phyloP scores from a whole-genome alignment of 805 yeast genomes.

The Pichia kluyveri region DNA sequence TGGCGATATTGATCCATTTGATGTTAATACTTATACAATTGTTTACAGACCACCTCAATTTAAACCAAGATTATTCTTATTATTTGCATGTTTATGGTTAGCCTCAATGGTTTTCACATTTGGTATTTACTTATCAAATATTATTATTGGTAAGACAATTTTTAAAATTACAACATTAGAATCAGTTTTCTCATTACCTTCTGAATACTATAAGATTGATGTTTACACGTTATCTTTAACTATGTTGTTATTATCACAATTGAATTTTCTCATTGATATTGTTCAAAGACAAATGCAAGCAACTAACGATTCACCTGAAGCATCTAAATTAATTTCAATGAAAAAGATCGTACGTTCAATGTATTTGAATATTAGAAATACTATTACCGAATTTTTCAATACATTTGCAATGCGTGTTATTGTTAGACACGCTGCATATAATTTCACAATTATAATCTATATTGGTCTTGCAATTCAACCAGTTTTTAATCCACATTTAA shows the following conservation, averaged over 20 bases:
- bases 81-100: slow-evolving; percentile 38
- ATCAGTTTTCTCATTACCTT: not conserved
- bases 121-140: slow-evolving; percentile 14
- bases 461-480: not conserved
- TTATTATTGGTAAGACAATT: slow-evolving; percentile 21
- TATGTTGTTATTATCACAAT: not conserved
- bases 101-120: slow-evolving; percentile 31
- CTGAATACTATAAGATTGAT: slow-evolving; percentile 7
- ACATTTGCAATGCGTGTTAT: not conserved
- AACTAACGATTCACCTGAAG: not conserved
- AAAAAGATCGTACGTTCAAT: too few species aligned
- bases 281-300: not conserved
- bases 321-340: not conserved
- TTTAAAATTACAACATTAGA: not conserved
- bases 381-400: not conserved
- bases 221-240: slow-evolving; percentile 5
- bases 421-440: not conserved
- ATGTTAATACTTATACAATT: slow-evolving; percentile 43
- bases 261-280: not conserved
- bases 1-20: slow-evolving; percentile 27
- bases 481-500: not conserved
- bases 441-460: too few species aligned
- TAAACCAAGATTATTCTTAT: slow-evolving; percentile 42
- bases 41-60: slow-evolving; percentile 86
- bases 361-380: not conserved